Evolutionary conservation across 2,329 filamentous ascomycete genomes (phyloP), one percentile per base, ranked within the genome.

Genomic region (Penicillium hordei): DNA sequence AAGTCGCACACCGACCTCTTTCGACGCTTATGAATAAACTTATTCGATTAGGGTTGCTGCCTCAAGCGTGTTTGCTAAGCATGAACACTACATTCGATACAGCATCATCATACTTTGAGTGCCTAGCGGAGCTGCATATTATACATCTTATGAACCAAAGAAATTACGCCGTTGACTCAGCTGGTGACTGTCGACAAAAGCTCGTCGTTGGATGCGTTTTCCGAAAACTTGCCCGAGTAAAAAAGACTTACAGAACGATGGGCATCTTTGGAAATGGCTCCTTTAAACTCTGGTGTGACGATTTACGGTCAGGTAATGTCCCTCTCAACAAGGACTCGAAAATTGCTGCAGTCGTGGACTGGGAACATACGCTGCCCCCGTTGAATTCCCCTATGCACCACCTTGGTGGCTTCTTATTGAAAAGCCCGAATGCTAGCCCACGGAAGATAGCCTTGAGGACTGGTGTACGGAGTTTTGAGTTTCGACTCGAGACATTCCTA

Each of bases 381-480:
- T 42, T 5, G 64, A 63, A 29, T 66, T 68, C 33, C 56, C 64
- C 10, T 51, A 61, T 40, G 53, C 57, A 7, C 62, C 67, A 8
- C 68, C 65, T 13, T 68, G 58, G 61, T 69, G 67, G 65, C 52
- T 70, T 2, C 54, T 68, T 5, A 39, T 68, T 33, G 61, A 68
- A 42, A 57, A 59, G 19, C 66, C 67, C 4, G 67, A 69, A 31
- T 58, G 55, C 36, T 70, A 66, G 66, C 29, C 54, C 29, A 42
- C 39, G 1, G 39, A 42, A 0, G 39, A 59, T 17, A 62, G 59
- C 8, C 17, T 68, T 23, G 62, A 65, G 1, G 63, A 59, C 29
- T 69, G 63, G 64, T 61, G 40, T 15, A 38, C 15, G 4, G 50
- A 42, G 45, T n/a, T 19, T 63, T 52, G 45, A 60, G 60, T 4